phyloP scores from a whole-genome alignment of 2,329 filamentous ascomycete species.

The Thelonectria discophora region DNA sequence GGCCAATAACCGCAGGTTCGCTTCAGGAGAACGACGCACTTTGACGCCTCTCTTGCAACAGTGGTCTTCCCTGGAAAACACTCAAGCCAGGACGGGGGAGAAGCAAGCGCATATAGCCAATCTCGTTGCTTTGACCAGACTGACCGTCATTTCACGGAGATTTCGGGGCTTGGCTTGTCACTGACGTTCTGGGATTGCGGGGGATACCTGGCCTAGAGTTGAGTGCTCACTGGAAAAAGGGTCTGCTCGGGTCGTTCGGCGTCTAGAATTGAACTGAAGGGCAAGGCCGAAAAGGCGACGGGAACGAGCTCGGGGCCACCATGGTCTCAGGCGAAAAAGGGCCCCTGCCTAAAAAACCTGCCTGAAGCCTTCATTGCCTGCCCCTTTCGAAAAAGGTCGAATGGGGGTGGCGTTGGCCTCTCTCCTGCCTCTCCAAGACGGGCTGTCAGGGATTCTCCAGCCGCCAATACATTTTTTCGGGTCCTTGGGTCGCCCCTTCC shows the following conservation, averaged over 20 bases:
- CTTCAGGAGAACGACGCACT: not conserved
- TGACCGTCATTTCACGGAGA: not conserved
- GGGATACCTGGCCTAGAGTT: too few species aligned
- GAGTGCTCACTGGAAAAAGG: too few species aligned
- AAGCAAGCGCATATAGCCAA: too few species aligned
- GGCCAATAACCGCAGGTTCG: not conserved
- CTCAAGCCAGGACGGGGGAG: too few species aligned
- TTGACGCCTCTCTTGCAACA: not conserved
- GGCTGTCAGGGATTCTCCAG: constrained; percentile 41
- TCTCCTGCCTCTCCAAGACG: not conserved
- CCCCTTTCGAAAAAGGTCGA: constrained; percentile 16
- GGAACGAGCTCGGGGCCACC: constrained; percentile 1
- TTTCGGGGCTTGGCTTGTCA: not conserved
- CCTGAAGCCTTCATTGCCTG: constrained; percentile 19
- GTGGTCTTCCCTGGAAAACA: too few species aligned
- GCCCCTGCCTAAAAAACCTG: not conserved
- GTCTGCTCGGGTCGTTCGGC: not conserved
- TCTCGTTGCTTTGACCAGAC: too few species aligned
- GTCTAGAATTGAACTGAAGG: not conserved
- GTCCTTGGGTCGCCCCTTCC: constrained; percentile 30
- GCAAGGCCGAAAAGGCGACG: constrained; percentile 1
- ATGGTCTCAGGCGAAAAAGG: not conserved
- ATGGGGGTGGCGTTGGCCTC: constrained; percentile 12
- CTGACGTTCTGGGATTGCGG: not conserved
- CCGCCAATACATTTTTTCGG: constrained; percentile 6